These are phyloP conservation scores for Carex pumila DNA, from an alignment of 176 grass and related monocot genomes.

Conservation along the genomic window DNA sequence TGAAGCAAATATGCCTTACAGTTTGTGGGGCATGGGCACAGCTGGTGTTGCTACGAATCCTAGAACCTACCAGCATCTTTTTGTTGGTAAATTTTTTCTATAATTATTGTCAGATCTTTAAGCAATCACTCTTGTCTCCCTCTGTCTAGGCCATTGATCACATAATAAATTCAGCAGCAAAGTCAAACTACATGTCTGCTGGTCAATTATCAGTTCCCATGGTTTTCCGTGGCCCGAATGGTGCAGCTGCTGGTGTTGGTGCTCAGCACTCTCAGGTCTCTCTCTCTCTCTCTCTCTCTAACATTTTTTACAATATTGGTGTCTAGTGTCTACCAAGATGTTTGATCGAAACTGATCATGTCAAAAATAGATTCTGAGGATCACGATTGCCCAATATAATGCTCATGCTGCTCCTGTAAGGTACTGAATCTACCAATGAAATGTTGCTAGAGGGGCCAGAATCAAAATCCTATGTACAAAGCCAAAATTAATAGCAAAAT, in stretches of 20 bases:
- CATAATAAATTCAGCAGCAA: slow-evolving; percentile 96
- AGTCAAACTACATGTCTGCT: slow-evolving; percentile 97
- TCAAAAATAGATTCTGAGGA: neutral
- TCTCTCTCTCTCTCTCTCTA: neutral
- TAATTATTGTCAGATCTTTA: neutral
- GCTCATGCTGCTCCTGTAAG: neutral
- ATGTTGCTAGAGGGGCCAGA: neutral
- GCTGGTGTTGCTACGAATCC: neutral
- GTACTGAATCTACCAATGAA: neutral
- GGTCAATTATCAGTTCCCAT: slow-evolving; percentile 82
- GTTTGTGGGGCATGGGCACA: neutral
- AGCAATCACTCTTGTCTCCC: neutral
- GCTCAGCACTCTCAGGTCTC: slow-evolving; percentile 95
- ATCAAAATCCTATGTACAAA: neutral
- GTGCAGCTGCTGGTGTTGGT: slow-evolving; percentile 92
- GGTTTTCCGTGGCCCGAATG: slow-evolving; percentile 93
- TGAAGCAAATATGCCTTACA: neutral
- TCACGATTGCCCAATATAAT: neutral
- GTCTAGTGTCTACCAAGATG: neutral
- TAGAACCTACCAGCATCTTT: neutral
- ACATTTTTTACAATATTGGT: neutral
- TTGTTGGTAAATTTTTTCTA: neutral
- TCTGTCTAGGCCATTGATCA: slow-evolving; percentile 94
- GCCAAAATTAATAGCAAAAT: neutral
- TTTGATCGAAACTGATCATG: neutral